phyloP scores from a whole-genome alignment of 768 basidiomycete species.

The Mycena venus region DNA sequence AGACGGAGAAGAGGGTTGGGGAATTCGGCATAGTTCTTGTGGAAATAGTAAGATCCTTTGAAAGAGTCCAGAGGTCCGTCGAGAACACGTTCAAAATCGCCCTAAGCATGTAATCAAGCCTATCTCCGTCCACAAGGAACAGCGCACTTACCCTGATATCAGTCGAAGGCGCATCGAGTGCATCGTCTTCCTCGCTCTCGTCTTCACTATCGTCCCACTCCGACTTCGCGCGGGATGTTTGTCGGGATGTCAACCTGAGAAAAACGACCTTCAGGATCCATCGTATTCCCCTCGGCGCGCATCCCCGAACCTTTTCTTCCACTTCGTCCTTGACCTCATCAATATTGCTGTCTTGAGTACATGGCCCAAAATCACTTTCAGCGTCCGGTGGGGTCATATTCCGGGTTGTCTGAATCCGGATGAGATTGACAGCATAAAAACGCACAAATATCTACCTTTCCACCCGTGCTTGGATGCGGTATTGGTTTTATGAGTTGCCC shows the following conservation, averaged over 20 bases:
- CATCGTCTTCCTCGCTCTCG: not conserved
- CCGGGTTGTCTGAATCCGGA: not conserved
- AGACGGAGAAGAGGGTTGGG: conserved; percentile 13
- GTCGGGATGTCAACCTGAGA: not conserved
- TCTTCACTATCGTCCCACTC: conserved; percentile 10
- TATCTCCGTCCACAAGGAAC: not conserved
- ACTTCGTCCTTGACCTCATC: not conserved
- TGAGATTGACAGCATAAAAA: not conserved
- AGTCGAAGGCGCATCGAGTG: not conserved
- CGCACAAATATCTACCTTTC: not conserved
- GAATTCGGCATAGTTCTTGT: conserved; percentile 10
- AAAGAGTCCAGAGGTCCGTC: conserved; percentile 9
- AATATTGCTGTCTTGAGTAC: not conserved
- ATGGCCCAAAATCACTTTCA: not conserved
- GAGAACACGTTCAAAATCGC: conserved; percentile 12
- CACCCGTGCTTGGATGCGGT: not conserved
- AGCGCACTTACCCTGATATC: not conserved
- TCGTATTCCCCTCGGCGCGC: not conserved
- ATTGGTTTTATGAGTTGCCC: not conserved
- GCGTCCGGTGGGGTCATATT: not conserved
- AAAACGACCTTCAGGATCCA: not conserved
- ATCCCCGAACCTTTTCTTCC: not conserved
- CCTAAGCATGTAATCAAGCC: not conserved
- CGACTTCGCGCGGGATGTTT: not conserved
- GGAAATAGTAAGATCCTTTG: conserved; percentile 11